Conservation (phyloP, 2,329 filamentous ascomycete genomes). For the Achaetomium macrosporum region DNA sequence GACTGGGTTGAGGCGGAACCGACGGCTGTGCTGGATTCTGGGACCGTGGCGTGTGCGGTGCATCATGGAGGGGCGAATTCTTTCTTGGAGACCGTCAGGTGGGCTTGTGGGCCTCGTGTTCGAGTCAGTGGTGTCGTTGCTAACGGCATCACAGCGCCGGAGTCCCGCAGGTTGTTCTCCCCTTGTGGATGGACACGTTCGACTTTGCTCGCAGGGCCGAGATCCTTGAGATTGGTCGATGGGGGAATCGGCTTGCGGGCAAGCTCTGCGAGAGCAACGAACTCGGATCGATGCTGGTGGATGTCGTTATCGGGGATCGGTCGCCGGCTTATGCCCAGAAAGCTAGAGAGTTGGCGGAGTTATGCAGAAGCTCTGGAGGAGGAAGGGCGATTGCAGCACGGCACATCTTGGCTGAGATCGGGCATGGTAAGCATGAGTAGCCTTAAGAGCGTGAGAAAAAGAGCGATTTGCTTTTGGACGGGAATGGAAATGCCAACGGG, state of each 20-base stretch:
- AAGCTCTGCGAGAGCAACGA: conserved; percentile 13
- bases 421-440: too few relatives aligned
- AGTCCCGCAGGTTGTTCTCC: conserved; percentile 1
- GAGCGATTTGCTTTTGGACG: background rate
- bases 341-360: conserved; percentile 13
- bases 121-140: background rate
- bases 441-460: background rate
- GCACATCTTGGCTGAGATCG: background rate
- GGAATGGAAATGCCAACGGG: too few relatives aligned
- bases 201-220: conserved; percentile 22
- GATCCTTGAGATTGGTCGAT: conserved; percentile 20
- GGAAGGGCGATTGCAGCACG: conserved; percentile 6
- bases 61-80: conserved; percentile 7
- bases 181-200: conserved; percentile 20
- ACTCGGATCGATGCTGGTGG: conserved; percentile 15
- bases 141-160: background rate
- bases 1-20: conserved; percentile 6
- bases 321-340: conserved; percentile 11
- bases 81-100: conserved; percentile 1
- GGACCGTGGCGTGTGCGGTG: conserved; percentile 5
- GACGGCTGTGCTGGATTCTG: background rate
- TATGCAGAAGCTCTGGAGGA: conserved; percentile 12
- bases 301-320: conserved; percentile 15
- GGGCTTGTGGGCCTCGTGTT: background rate
- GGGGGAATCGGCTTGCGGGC: conserved; percentile 16